Base-by-base conservation (phyloP, 2,329 filamentous ascomycete species). In the Corinectria fuckeliana region DNA sequence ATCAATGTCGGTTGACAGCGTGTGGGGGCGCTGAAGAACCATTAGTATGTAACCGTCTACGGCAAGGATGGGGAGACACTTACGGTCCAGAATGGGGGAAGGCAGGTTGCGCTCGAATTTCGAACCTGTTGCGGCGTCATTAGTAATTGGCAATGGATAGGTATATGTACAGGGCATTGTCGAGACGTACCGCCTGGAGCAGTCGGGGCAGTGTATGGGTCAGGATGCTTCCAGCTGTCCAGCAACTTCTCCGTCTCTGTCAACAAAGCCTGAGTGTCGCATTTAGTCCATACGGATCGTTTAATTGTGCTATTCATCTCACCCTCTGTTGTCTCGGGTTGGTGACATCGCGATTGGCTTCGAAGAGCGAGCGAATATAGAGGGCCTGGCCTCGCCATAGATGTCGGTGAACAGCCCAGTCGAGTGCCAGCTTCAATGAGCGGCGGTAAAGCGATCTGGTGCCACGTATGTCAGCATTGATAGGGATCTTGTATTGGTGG, bases 31-130 rank as follows among this genome's bases (percentile, higher is more conserved):
- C 72, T 74, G 47, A 50, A 50, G n/a, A 26, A 9, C 9, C 5
- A 32, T 69, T 36, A 70, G 61, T 58, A 62, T 51, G 20, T 5
- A 11, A 4, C 6, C 7, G 47, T 11, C 20, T 9, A 45, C 25
- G 8, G 16, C 32, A 34, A n/a, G 14, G 14, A 11, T 16, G 21
- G 11, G 9, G 23, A 21, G 20, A 16, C 38, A 86, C 92, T 84
- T 81, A 97, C 94, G 88, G 64, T 92, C 90, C 58, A 96, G 81
- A 68, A 89, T 88, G 30, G 89, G 93, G 58, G 87, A 85, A 30
- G 92, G 91, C 54, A 98, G 76, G 78, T 99, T 99, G 76, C 95
- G 87, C 80, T 98, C 95, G 78, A 91, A 98, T 84, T 98, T 98
- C 65, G 92, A 97, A 68, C 93, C 92, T 96, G 68, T 44, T 60